Base-by-base conservation (phyloP, 441 rosid species). In the Mallotus repandus region DNA sequence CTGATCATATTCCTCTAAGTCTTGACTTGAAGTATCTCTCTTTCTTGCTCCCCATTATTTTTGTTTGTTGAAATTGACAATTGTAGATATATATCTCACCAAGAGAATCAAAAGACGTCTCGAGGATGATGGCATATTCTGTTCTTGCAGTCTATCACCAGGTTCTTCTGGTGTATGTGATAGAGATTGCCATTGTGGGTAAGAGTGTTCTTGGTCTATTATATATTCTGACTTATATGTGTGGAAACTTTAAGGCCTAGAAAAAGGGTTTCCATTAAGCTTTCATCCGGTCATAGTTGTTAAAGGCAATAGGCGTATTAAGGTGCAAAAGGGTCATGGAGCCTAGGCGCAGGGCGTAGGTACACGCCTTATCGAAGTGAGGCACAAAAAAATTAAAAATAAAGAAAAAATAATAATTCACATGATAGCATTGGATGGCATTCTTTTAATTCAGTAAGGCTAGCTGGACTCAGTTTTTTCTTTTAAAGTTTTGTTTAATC, bases 171-270 rank as follows among this genome's bases (percentile, higher is more conserved):
- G 73, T 55, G 87, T 88, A 1, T 92, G 99, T 68, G 94, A 83
- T 22, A 88, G 88, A 85, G 96, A 94, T 81, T 92, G 99, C 86
- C 98, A 92, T 78, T 96, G 99, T 58, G 98, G 99, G 99, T 96
- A 93, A 81, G 91, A 66, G 22, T 63, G 25, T 70, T 25, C 29
- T 25, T 74, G 12, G 11, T 71, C 59, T 65, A 14, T 74, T 67
- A 48, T 22, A 7, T 81, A 53, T 43, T 55, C 53, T 54, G 22
- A 62, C 15, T 12, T 68, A 25, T 29, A 16, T 43, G 52, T 54
- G 32, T 25, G 14, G 4, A 67, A 10, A 5, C 32, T 54, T 35
- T 60, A 9, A 49, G 53, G 43, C 35, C 48, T 13, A 32, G 16
- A 48, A 18, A 48, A 18, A 48, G 7, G 21, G 50, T 22, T 61